These are phyloP conservation scores for Nemania abortiva DNA, from an alignment of 2,329 filamentous ascomycete species.

Conservation along the genomic window DNA sequence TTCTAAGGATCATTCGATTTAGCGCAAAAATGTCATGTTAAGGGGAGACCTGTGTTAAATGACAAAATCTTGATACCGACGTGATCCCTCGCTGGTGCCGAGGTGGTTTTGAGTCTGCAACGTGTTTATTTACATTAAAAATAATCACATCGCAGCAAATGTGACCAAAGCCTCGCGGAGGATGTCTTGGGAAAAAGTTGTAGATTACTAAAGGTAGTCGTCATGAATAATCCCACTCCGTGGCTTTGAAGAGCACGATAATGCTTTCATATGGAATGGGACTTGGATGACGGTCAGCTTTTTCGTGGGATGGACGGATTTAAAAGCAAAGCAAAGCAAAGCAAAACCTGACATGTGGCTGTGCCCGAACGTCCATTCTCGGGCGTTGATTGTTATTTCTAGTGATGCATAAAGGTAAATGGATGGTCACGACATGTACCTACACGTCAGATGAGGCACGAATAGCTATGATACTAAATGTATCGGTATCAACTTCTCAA, in stretches of 20 bases:
- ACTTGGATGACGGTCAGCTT: background rate
- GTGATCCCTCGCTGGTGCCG: constrained; percentile 14
- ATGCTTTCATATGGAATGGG: background rate
- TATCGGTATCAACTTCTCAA: background rate
- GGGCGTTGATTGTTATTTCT: background rate
- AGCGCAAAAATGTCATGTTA: background rate
- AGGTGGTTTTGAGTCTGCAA: background rate
- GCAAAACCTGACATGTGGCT: constrained; percentile 19
- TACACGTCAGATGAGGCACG: background rate
- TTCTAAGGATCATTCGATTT: background rate
- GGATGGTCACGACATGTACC: background rate
- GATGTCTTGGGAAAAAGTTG: background rate
- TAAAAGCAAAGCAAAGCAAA: background rate
- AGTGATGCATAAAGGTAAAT: background rate
- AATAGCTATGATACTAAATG: background rate
- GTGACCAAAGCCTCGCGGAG: background rate
- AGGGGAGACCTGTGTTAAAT: background rate
- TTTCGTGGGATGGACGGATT: background rate
- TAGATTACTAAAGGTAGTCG: background rate
- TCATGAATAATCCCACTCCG: background rate
- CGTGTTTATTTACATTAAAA: background rate
- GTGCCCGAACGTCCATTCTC: background rate
- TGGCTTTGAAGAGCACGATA: constrained; percentile 5
- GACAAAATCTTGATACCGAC: background rate
- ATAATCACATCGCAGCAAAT: background rate